A percentile compares a stretch with the other conserved stretches of the same genome.
phyloP scores from a whole-genome alignment of 768 basidiomycete genomes.

The Hygrophoropsis aurantiaca region DNA sequence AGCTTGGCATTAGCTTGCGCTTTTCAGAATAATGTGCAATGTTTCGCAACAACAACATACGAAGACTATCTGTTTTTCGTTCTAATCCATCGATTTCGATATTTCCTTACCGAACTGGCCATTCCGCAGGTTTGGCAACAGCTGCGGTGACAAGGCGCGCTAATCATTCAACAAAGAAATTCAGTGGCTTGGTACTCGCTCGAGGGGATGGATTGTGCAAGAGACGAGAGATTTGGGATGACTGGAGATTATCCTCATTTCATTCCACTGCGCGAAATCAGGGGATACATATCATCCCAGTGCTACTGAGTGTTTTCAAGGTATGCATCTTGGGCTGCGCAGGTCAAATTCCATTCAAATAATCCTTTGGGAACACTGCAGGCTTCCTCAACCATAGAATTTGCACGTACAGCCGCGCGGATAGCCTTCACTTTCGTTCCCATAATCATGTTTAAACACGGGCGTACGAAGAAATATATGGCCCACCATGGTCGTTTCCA shows the following conservation, averaged over 20 bases:
- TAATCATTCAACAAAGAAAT: constrained; percentile 1
- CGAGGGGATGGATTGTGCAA: constrained; percentile 1
- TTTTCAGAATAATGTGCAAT: constrained; percentile 46
- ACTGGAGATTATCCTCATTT: constrained; percentile 26
- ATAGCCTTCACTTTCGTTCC: constrained; percentile 78
- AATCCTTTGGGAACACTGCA: constrained; percentile 25
- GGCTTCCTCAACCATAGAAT: constrained; percentile 73
- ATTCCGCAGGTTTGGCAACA: constrained; percentile 2
- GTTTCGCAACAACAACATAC: constrained; percentile 40
- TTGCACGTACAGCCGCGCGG: constrained; percentile 68
- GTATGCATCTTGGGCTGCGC: constrained; percentile 33
- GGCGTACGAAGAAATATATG: constrained; percentile 50
- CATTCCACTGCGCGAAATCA: constrained; percentile 40
- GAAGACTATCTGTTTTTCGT: constrained; percentile 3
- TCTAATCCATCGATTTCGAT: not conserved
- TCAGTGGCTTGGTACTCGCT: constrained; percentile 7
- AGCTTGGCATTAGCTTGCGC: not conserved
- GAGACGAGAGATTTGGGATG: constrained; percentile 6
- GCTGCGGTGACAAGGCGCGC: constrained; percentile 1
- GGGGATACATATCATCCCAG: constrained; percentile 43
- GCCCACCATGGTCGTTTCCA: constrained; percentile 39
- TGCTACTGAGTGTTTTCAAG: constrained; percentile 68
- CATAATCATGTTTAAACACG: constrained; percentile 59
- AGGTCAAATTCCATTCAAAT: not conserved
- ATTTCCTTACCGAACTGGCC: not conserved